Base-by-base conservation (phyloP, 179 eudicot species). In the Silene vulgaris region DNA sequence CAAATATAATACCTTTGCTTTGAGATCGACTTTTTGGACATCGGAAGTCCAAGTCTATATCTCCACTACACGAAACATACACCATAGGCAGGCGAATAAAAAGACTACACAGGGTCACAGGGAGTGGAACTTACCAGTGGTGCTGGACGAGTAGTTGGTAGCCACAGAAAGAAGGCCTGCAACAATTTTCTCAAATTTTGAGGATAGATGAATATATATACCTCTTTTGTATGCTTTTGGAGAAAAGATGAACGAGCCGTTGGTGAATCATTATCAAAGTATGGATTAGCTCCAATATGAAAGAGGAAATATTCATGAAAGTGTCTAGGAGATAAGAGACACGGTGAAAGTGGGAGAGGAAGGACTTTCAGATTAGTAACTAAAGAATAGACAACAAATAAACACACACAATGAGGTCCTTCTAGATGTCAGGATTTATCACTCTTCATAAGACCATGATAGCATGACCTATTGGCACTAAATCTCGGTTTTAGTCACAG, bases 211-310 rank as follows among this genome's bases (percentile, higher is more conserved):
- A 37, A n/a, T 30, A 37, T 6, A 45, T 69, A 69, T 35, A 35
- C 29, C 17, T 69, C 6, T 45, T 69, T 20, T 45, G 72, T 69
- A 69, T 43, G 56, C n/a, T 69, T 66, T 13, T 66, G 19, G 48
- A 66, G 35, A 32, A 66, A 66, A 66, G 48, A 35, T 3, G n/a
- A 30, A 66, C 14, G 28, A 8, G 72, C 1, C 16, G 43, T 68
- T 68, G 54, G 21, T 4, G n/a, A 68, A 3, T 40, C 9, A 48
- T 69, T 21, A 69, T 69, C 32, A 0, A 45, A 43, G 35, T 48
- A 23, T 48, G 30, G 29, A 23, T 23, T 70, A 23, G 73, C 60
- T 70, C 12, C 73, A 45, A 45, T 69, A 5, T 45, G 19, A 17
- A 67, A 12, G 19, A 48, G 12, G 30, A 48, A 20, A 21, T 37